phyloP scores from a whole-genome alignment of 805 yeast genomes.

The Saccharomycopsis fodiens region DNA sequence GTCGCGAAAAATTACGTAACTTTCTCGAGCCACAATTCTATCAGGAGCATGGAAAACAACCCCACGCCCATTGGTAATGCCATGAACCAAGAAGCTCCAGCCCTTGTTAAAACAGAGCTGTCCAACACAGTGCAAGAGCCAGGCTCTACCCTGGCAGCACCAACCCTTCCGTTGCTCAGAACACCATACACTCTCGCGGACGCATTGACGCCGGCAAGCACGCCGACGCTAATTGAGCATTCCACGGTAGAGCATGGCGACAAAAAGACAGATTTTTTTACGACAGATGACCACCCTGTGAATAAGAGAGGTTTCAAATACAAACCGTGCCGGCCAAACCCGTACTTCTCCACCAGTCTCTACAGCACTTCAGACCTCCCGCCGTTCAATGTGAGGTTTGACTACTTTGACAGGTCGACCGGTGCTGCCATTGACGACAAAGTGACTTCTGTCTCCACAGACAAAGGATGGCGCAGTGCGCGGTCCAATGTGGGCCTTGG shows the following conservation, averaged over 20 bases:
- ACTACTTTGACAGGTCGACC: slow-evolving; percentile 62
- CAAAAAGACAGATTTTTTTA: slow-evolving; percentile 26
- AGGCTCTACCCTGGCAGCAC: too few relatives aligned
- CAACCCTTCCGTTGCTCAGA: slow-evolving; percentile 10
- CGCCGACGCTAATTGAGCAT: slow-evolving; percentile 3
- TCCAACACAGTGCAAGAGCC: too few relatives aligned
- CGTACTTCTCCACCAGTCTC: slow-evolving; percentile 44
- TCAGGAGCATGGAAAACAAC: too few relatives aligned
- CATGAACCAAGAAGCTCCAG: too few relatives aligned
- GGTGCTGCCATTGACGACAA: slow-evolving; percentile 40
- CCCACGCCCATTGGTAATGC: too few relatives aligned
- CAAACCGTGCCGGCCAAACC: slow-evolving; percentile 68
- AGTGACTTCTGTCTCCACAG: slow-evolving; percentile 43
- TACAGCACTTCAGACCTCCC: slow-evolving; percentile 70
- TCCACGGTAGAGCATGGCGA: neutral
- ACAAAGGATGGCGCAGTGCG: slow-evolving; percentile 73
- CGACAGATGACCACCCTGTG: slow-evolving; percentile 70
- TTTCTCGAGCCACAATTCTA: too few relatives aligned
- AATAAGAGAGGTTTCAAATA: slow-evolving; percentile 79
- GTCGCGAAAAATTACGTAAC: too few relatives aligned
- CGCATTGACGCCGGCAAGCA: slow-evolving; percentile 8
- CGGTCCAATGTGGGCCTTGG: slow-evolving; percentile 68
- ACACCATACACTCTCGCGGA: slow-evolving; percentile 18
- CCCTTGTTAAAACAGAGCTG: too few relatives aligned
- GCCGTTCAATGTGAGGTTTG: slow-evolving; percentile 51